Percentiles rank a stretch among this genome's conserved stretches.
Evolutionary conservation across 768 basidiomycete genomes (phyloP).

Genomic region (Mycena crocata): DNA sequence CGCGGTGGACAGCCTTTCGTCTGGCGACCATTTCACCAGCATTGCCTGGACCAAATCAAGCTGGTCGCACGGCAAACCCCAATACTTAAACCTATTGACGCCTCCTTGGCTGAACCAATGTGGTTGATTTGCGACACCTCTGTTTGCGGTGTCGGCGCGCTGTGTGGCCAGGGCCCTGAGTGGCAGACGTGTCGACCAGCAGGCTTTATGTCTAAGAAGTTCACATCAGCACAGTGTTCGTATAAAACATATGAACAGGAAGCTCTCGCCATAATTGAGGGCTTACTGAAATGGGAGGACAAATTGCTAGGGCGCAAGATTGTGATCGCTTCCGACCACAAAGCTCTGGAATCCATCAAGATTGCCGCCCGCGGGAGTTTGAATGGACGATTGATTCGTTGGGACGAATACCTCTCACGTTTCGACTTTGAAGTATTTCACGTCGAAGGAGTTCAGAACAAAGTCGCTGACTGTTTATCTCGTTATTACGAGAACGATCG

Average conservation of each 20-base stretch:
- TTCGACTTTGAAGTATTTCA: not conserved
- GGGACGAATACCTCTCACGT: constrained; percentile 14
- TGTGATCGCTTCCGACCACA: not conserved
- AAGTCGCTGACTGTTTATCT: not conserved
- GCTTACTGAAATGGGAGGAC: constrained; percentile 19
- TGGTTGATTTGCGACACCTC: constrained; percentile 11
- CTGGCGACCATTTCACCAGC: not conserved
- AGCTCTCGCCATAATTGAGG: too few species aligned
- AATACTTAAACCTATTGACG: not conserved
- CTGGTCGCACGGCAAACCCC: not conserved
- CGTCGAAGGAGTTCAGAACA: not conserved
- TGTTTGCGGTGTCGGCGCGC: not conserved
- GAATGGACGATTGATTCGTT: not conserved
- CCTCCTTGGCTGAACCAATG: not conserved
- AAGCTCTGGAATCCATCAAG: not conserved
- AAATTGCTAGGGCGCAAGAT: not conserved
- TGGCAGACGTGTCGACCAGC: constrained; percentile 4
- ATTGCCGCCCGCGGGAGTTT: not conserved
- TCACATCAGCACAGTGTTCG: not conserved
- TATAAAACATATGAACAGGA: constrained; percentile 17
- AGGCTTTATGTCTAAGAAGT: constrained; percentile 13
- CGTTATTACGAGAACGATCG: not conserved
- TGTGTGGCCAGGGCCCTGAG: constrained; percentile 4
- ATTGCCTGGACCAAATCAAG: not conserved
- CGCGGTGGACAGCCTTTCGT: not conserved